A percentile compares a stretch with the other conserved stretches of the same genome.
phyloP scores from a whole-genome alignment of 73 alveolate species.

The Strombidium stylifer region DNA sequence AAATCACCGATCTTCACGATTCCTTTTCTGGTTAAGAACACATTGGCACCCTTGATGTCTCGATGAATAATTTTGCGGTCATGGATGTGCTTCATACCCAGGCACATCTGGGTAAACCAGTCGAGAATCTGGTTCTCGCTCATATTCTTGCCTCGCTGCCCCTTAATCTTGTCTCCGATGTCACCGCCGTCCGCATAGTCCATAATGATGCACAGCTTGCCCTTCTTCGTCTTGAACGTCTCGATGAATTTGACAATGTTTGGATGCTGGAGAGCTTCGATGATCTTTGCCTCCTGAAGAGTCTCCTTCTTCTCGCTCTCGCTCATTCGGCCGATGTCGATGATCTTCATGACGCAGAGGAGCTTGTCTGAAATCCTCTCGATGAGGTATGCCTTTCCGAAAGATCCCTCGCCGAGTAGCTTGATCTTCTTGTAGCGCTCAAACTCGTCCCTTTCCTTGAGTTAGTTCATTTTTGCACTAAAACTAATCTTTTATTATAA shows the following conservation, averaged over 20 bases:
- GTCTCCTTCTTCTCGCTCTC: conserved; percentile 80
- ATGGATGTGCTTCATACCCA: no score
- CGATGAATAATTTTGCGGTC: no score
- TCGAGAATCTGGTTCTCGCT: conserved; percentile 37
- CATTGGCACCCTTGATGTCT: no score
- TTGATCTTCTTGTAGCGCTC: conserved; percentile 65
- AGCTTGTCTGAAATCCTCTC: no score
- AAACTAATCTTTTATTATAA: no score
- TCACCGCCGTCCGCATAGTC: no score
- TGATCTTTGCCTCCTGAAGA: conserved; percentile 78
- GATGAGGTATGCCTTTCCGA: no score
- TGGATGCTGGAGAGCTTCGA: no score
- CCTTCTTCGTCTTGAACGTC: conserved; percentile 57
- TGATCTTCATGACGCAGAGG: conserved; percentile 45
- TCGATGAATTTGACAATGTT: no score
- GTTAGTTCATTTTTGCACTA: no score
- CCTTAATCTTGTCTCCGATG: conserved; percentile 15
- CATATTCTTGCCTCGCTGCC: conserved; percentile 15
- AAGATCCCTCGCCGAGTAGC: no score
- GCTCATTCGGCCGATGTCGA: conserved; percentile 45
- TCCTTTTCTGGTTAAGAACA: conserved; percentile 35
- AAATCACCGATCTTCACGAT: conserved; percentile 50
- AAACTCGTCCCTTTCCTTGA: conserved; percentile 18
- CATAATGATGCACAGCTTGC: conserved; percentile 60
- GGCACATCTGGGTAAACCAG: no score